phyloP scores from a whole-genome alignment of 2,329 filamentous ascomycete species.

The Macrophomina phaseolina region DNA sequence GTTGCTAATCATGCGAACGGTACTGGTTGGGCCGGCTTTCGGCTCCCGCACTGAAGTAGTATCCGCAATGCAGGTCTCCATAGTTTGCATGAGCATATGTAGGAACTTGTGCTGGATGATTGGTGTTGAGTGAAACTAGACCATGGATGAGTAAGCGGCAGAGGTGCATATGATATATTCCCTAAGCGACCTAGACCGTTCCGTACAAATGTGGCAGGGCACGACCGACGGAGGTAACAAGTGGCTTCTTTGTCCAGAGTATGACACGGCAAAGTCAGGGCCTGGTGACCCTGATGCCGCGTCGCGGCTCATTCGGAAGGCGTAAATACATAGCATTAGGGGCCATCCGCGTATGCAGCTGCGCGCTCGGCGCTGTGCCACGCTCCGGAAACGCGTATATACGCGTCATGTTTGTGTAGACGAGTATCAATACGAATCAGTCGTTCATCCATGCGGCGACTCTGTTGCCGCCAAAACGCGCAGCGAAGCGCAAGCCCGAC shows the following conservation, averaged over 20 bases:
- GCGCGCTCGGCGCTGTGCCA: conserved; percentile 18
- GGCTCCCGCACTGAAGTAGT: conserved; percentile 7
- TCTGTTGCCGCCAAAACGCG: conserved; percentile 81
- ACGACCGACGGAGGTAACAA: background rate
- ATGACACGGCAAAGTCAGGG: conserved; percentile 10
- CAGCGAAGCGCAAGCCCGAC: conserved; percentile 82
- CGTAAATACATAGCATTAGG: conserved; percentile 22
- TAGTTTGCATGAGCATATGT: conserved; percentile 25
- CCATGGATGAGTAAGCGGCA: conserved; percentile 24
- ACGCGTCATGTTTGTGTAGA: conserved; percentile 25
- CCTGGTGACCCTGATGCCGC: conserved; percentile 17
- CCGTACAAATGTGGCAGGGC: conserved; percentile 5
- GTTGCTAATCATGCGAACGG: conserved; percentile 20
- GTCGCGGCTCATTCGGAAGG: conserved; percentile 25
- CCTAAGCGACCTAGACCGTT: conserved; percentile 10
- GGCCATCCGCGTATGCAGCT: background rate
- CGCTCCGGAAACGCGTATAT: conserved; percentile 16
- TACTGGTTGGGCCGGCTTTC: conserved; percentile 15
- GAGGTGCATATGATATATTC: conserved; percentile 23
- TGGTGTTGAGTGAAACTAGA: conserved; percentile 19
- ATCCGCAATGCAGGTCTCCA: conserved; percentile 23
- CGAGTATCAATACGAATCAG: conserved; percentile 44
- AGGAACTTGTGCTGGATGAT: conserved; percentile 26
- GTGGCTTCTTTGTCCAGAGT: conserved; percentile 19
- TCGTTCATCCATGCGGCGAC: conserved; percentile 88